Evolutionary conservation across 2,329 filamentous ascomycete genomes (phyloP).

Genomic region (Plectosphaerella sp.): DNA sequence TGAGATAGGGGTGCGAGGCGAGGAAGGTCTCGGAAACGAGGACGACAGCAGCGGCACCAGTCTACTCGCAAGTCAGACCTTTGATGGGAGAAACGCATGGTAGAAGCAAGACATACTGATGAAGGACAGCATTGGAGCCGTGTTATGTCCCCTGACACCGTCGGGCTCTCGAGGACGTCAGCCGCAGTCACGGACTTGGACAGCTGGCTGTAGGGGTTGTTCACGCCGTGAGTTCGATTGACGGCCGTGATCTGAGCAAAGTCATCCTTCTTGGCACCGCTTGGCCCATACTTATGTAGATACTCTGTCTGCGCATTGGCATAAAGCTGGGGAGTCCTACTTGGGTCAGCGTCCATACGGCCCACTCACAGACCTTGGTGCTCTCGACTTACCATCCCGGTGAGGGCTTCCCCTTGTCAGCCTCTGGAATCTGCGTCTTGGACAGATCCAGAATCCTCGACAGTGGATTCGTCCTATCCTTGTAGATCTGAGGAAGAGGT

Average conservation of each 20-base stretch:
- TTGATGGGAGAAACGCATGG: slow-evolving; percentile 10
- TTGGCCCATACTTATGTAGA: background rate
- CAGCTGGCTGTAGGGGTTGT: background rate
- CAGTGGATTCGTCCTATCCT: slow-evolving; percentile 11
- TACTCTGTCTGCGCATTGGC: slow-evolving; percentile 2
- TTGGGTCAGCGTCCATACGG: no score
- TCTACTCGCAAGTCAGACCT: background rate
- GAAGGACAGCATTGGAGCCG: slow-evolving; percentile 7
- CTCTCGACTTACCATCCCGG: background rate
- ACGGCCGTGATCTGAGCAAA: slow-evolving; percentile 3
- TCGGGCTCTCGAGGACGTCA: background rate
- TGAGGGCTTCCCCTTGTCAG: slow-evolving; percentile 1
- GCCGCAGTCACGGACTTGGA: background rate
- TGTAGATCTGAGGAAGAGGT: slow-evolving; percentile 9
- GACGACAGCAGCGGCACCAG: slow-evolving; percentile 14
- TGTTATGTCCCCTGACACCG: background rate
- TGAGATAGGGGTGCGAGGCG: slow-evolving; percentile 9
- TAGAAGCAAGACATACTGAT: slow-evolving; percentile 11
- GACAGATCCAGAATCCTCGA: slow-evolving; percentile 10
- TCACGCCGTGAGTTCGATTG: background rate
- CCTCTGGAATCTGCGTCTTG: slow-evolving; percentile 6
- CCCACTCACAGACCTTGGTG: no score
- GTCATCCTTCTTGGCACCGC: background rate
- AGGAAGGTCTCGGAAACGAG: slow-evolving; percentile 15
- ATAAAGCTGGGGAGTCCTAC: background rate